Base-by-base conservation (phyloP, 2,329 filamentous ascomycete genomes). In the Hypomyces rosellus region DNA sequence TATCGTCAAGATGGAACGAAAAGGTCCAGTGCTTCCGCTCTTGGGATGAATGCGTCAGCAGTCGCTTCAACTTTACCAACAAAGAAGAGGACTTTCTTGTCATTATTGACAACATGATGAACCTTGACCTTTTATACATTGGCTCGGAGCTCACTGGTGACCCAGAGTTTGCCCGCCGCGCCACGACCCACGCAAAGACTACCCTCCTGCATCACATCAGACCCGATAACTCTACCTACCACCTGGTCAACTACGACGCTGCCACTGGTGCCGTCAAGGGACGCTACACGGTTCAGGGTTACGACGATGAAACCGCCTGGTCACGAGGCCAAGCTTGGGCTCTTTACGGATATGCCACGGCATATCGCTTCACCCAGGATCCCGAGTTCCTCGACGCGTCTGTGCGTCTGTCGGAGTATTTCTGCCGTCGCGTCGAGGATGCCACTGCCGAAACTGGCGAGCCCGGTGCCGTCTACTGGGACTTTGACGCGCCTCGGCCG, bases 31-130 rank as follows among this genome's bases (percentile, higher is more conserved):
- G 46, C 34, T 37, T 55, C 12, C 50, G 53, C 34, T 55, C 53
- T 8, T 55, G 53, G 53, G 53, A 55, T 45, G n/a, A 12, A 7
- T 36, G 44, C 18, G 38, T 40, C 15, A 44, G 34, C 40, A 50
- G 45, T 7, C 42, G 47, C 20, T 50, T 45, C 38, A 45, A 39
- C 30, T 53, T 52, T 15, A 43, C 45, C 8, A 22, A 50, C 45
- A 42, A 33, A 18, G 40, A 46, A 13, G 33, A 33, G 4, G 49
- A 55, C 38, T 55, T 54, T 36, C 46, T 55, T 12, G 51, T 54
- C 43, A 53, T 45, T 15, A 52, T 52, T 16, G 54, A 56, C 45
- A 56, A 56, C 15, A 56, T 56, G 54, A 56, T 56, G 54, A 56
- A 56, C 43, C 52, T 56, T 20, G 54, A 54, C 14, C 45, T 56